Evolutionary conservation across 2,329 filamentous ascomycete genomes (phyloP).

Genomic region (Alternaria infectoria): DNA sequence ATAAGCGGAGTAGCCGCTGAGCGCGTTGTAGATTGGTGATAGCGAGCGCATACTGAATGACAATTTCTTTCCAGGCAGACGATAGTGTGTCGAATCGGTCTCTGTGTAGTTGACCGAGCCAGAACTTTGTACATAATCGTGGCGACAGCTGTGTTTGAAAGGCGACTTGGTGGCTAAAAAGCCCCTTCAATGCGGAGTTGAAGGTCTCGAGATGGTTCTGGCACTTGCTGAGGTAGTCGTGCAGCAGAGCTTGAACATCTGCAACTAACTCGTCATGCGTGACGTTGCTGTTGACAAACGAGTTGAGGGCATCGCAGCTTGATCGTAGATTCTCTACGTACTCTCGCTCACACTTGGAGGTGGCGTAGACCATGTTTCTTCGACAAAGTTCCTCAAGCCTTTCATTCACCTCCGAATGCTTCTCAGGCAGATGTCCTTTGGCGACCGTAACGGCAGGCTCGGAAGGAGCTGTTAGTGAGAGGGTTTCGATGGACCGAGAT

Average conservation of each 20-base stretch:
- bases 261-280: neutral
- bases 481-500: neutral
- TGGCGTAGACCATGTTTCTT: conserved; percentile 11
- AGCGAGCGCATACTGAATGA: conserved; percentile 36
- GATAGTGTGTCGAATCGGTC: conserved; percentile 22
- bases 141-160: conserved; percentile 18
- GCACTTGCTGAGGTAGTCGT: conserved; percentile 19
- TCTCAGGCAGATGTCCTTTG: neutral
- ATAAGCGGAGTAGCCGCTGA: conserved; percentile 24
- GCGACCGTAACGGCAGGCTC: conserved; percentile 5
- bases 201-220: conserved; percentile 13
- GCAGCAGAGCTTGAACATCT: neutral
- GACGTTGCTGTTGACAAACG: neutral
- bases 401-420: neutral
- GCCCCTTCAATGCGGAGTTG: neutral
- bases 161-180: conserved; percentile 1
- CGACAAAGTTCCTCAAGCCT: conserved; percentile 22
- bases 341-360: conserved; percentile 22
- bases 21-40: conserved; percentile 41
- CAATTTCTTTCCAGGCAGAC: conserved; percentile 24
- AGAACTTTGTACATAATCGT: conserved; percentile 30
- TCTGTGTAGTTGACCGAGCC: conserved; percentile 31
- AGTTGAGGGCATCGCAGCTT: conserved; percentile 26
- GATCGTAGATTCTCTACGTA: conserved; percentile 26
- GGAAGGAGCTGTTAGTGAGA: neutral